Percentiles rank a stretch among this genome's conserved stretches.
Conservation (phyloP, 345 rosid genomes). For the Populus davidiana region DNA sequence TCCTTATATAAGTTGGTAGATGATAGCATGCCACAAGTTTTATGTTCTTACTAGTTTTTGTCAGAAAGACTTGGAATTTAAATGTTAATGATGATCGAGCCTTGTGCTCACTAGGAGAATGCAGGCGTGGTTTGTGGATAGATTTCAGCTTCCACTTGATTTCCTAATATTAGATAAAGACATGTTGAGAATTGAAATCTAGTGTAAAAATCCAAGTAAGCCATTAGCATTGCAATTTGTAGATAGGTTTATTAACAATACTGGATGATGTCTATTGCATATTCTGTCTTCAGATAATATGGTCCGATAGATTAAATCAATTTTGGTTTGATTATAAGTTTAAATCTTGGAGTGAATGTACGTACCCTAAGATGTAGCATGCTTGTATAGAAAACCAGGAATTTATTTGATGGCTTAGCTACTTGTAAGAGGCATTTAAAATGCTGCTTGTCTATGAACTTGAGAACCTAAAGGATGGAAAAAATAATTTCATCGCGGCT, state of each 20-base stretch:
- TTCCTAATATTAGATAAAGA: not conserved
- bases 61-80: not conserved
- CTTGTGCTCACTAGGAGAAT: not conserved
- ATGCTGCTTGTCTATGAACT: not conserved
- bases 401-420: not conserved
- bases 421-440: not conserved
- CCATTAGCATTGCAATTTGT: too few species aligned
- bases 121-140: not conserved
- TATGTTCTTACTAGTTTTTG: not conserved
- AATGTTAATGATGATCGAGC: not conserved
- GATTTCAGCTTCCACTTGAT: not conserved
- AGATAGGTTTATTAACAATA: too few species aligned
- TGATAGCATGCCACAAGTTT: not conserved
- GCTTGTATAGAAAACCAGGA: not conserved
- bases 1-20: not conserved
- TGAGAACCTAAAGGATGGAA: not conserved
- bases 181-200: not conserved
- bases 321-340: too few species aligned
- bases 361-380: not conserved
- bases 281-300: too few species aligned
- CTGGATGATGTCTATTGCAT: too few species aligned
- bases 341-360: too few species aligned
- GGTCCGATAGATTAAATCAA: too few species aligned
- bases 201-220: too few species aligned
- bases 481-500: not conserved